Evolutionary conservation across 1,284 basidiomycete species (phyloP), one percentile per base, ranked within the genome.

Genomic region (Amylostereum chailletii): DNA sequence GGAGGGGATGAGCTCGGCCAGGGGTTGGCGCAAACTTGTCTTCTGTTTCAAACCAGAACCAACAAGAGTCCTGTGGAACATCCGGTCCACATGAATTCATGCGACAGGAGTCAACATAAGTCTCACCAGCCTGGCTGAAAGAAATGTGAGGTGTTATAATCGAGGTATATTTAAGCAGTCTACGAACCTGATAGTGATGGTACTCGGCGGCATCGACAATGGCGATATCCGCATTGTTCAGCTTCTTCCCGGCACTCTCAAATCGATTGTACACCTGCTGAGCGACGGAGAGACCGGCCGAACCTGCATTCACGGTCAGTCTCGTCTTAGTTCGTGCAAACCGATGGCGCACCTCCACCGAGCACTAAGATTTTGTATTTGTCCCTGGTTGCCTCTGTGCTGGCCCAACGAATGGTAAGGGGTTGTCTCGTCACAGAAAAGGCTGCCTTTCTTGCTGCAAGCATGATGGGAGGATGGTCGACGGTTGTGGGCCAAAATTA

Each of bases 191-290:
- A 64, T 90, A 91, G 64, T 88, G 77, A 64, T 92, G 90, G 54
- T 75, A 79, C 52, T 86, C 73, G 7, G 86, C 78, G 34, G 75
- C 75, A 62, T 96, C 94, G 44, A 95, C 69, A 50, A 96, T 84
- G 10, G 82, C 89, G 50, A 96, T 81, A 64, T 95, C 92, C 42
- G 81, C 87, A 38, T 74, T 65, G 45, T 74, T 80, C 46, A 94
- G 65, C 27, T 78, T 65, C 57, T 84, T 83, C 19, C 83, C 84
- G 40, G 83, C 79, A 10, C 72, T 70, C 57, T 76, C 76, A 68
- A 95, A 91, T 29, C 83, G 75, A 58, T 83, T 76, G 65, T 86
- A 88, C 42, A 98, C 80, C 67, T 94, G 90, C 62, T 86, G 83
- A 44, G 90, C 90, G 42, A 85, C 82, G 40, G 80, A 75, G 48